Conservation (phyloP, 2,329 filamentous ascomycete species). For the Exophiala oligosperma region DNA sequence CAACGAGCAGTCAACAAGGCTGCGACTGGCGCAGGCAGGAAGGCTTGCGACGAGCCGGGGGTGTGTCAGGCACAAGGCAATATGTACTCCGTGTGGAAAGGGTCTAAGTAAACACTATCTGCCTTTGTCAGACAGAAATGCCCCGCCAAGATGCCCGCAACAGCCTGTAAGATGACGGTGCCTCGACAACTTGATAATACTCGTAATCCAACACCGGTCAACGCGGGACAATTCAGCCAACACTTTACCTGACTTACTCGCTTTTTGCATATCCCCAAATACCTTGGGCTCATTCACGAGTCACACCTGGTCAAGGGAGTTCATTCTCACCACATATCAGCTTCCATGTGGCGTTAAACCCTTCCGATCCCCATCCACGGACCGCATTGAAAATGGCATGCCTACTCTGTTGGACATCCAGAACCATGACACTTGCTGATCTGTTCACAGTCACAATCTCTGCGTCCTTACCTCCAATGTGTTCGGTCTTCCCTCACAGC, state of each 20-base stretch:
- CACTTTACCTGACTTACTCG: too few relatives aligned
- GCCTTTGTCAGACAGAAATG: neutral
- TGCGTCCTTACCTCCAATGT: slow-evolving; percentile 93
- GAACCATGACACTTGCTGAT: slow-evolving; percentile 30
- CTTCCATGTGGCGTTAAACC: slow-evolving; percentile 15
- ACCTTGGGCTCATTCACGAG: neutral
- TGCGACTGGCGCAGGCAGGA: neutral
- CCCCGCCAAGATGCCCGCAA: neutral
- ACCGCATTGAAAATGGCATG: slow-evolving; percentile 26
- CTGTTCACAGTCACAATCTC: slow-evolving; percentile 76
- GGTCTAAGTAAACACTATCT: too few relatives aligned
- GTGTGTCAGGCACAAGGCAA: slow-evolving; percentile 2
- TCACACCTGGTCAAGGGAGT: neutral
- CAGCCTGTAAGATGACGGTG: neutral
- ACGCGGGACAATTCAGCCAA: neutral
- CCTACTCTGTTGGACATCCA: slow-evolving; percentile 4
- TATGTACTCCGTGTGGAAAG: too few relatives aligned
- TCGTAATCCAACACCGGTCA: neutral
- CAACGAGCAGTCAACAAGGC: neutral
- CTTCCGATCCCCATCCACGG: neutral
- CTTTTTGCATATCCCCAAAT: too few relatives aligned
- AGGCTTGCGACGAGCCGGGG: neutral
- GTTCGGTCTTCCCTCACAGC: slow-evolving; percentile 93
- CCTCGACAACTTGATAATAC: neutral
- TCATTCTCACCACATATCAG: neutral